A percentile compares a stretch with the other conserved stretches of the same genome.
phyloP scores from a whole-genome alignment of 1,139 yeast species.

The Debaryomyces singareniensis region DNA sequence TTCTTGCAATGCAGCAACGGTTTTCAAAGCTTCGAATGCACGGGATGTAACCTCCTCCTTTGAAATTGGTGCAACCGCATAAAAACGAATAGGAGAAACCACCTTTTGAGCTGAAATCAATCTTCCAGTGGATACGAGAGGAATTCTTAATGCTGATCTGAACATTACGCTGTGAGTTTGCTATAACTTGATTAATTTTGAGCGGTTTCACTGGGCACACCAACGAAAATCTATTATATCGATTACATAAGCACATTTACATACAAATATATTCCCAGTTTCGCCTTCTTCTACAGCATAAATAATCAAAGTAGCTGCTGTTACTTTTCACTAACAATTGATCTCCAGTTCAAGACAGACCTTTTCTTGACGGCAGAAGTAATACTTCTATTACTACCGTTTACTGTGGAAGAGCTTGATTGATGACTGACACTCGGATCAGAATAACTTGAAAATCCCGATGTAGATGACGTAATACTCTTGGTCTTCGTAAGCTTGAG shows the following conservation, averaged over 20 bases:
- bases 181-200: too few species aligned
- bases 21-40: conserved; percentile 46
- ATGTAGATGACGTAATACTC: conserved; percentile 23
- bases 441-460: conserved; percentile 1
- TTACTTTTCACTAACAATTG: conserved; percentile 8
- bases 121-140: conserved; percentile 29
- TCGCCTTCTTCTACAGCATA: too few species aligned
- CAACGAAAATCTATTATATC: conserved; percentile 1
- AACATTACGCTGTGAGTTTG: conserved; percentile 24
- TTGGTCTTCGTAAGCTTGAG: conserved; percentile 24
- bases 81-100: conserved; percentile 35
- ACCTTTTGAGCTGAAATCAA: conserved; percentile 18
- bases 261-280: too few species aligned
- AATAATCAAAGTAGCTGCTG: conserved; percentile 1
- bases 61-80: conserved; percentile 42
- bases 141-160: conserved; percentile 35
- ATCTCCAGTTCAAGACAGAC: conserved; percentile 46
- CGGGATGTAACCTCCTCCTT: conserved; percentile 43
- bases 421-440: neutral
- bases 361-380: conserved; percentile 26
- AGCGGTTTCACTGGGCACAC: neutral
- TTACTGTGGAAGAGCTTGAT: neutral
- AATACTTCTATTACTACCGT: neutral
- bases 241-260: too few species aligned
- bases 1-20: conserved; percentile 47